Evolutionary conservation across 2,329 filamentous ascomycete species (phyloP).

Genomic region (Stagonosporopsis tanaceti): DNA sequence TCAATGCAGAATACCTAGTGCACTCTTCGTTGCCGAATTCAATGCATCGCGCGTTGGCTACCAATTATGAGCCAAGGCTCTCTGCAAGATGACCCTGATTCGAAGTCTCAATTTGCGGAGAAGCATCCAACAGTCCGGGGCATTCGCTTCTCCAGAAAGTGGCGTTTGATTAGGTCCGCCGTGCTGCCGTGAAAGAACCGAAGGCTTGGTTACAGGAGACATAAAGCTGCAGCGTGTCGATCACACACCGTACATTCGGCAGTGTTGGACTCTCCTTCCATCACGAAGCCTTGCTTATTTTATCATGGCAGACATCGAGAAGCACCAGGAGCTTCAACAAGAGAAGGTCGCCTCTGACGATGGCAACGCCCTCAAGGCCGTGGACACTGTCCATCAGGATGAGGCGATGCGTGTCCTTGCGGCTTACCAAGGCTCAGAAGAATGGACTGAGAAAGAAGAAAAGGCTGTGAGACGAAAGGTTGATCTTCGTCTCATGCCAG

Average conservation of each 20-base stretch:
- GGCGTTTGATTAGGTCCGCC: slow-evolving; percentile 12
- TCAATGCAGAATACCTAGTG: slow-evolving; percentile 3
- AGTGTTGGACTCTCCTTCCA: background rate
- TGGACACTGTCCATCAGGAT: slow-evolving; percentile 16
- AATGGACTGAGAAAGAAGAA: slow-evolving; percentile 55
- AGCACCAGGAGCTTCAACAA: slow-evolving; percentile 22
- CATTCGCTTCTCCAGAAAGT: slow-evolving; percentile 14
- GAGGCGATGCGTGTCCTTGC: slow-evolving; percentile 44
- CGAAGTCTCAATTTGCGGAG: background rate
- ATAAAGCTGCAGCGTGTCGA: slow-evolving; percentile 26
- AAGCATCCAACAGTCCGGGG: slow-evolving; percentile 2
- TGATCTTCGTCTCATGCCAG: slow-evolving; percentile 31
- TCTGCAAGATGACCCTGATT: slow-evolving; percentile 1
- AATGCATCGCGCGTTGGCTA: background rate
- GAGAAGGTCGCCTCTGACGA: slow-evolving; percentile 18
- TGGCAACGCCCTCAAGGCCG: slow-evolving; percentile 9
- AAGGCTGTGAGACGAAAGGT: slow-evolving; percentile 30
- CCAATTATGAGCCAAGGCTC: background rate
- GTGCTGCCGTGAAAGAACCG: slow-evolving; percentile 12
- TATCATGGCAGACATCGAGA: slow-evolving; percentile 26
- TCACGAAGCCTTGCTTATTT: slow-evolving; percentile 1
- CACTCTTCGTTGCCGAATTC: background rate
- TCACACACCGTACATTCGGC: slow-evolving; percentile 5
- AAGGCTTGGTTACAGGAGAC: slow-evolving; percentile 21
- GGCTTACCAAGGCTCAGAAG: slow-evolving; percentile 51